These are phyloP conservation scores for Tylopilus orsonianus DNA, from an alignment of 1,284 basidiomycete species.

Conservation along the genomic window DNA sequence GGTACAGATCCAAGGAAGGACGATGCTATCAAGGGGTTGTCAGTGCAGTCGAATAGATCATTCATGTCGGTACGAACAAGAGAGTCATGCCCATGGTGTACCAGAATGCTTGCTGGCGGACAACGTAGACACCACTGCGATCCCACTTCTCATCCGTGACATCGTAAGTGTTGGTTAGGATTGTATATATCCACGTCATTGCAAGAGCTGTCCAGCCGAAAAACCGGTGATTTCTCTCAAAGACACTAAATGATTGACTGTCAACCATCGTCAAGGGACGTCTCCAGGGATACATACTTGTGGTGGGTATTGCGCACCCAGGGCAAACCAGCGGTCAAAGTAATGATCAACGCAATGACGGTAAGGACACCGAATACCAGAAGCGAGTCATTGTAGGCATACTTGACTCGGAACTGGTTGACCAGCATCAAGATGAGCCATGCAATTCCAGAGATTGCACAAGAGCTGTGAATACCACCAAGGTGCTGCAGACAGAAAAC, in stretches of 20 bases:
- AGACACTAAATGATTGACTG: conserved; percentile 46
- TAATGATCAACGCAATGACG: conserved; percentile 50
- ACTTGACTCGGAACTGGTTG: conserved; percentile 48
- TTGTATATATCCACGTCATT: conserved; percentile 65
- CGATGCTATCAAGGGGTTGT: conserved; percentile 43
- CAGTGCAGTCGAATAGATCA: conserved; percentile 5
- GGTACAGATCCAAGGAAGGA: conserved; percentile 72
- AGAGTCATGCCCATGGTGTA: conserved; percentile 69
- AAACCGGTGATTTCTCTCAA: conserved; percentile 76
- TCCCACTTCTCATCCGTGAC: conserved; percentile 53
- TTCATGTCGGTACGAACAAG: conserved; percentile 47
- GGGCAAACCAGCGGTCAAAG: conserved; percentile 61
- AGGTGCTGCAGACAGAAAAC: conserved; percentile 53
- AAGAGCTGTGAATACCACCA: conserved; percentile 75
- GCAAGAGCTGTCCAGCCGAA: conserved; percentile 68
- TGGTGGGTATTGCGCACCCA: conserved; percentile 76
- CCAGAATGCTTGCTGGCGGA: conserved; percentile 75
- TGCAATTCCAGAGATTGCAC: conserved; percentile 61
- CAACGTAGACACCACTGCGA: conserved; percentile 49
- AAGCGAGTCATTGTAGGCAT: conserved; percentile 51
- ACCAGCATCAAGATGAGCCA: conserved; percentile 67
- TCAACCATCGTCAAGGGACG: conserved; percentile 4
- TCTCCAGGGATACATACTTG: conserved; percentile 49
- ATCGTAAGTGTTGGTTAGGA: conserved; percentile 63
- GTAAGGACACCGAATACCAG: conserved; percentile 61